Evolutionary conservation across 164 flowering plant genomes (phyloP), one percentile per base, ranked within the genome.

Genomic region (Echeveria elegans): DNA sequence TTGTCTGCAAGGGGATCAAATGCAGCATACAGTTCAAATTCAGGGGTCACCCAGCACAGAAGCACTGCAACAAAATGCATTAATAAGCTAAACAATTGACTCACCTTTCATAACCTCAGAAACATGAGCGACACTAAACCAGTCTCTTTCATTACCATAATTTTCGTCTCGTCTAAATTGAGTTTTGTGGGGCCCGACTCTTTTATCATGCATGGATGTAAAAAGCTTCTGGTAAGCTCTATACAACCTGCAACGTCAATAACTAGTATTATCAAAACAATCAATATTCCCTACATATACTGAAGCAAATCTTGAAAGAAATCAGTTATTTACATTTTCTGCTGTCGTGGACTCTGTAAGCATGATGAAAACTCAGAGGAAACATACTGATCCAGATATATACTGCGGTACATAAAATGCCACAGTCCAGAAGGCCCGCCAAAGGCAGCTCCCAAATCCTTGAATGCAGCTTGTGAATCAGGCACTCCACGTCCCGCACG

Each of bases 1-100:
- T 92, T 95, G 77, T 95, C 99, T 48, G 99, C 97, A 50, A 92
- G 94, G 36, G 97, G 97, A 84, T 95, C 97, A 79, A 95, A 95
- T 69, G 99, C 97, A 26, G 97, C 97, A 80, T 95, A 95, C 41
- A 95, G 87, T 71, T 95, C 99, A 80, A 92, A 95, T 78, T 95
- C 97, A 56, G 72, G 97, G 36, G 97, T 92, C 24, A 88, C 90
- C 99, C 99, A 95, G 79, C 99, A 92, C 34, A 95, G 88, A 11
- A 92, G 79, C 73, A 90, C 99, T 95, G 97, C 71, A 74, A 82
- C 29, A 70, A 36, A n/a, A 56, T 26, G 7, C 61, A 14, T 28
- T 29, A 28, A 56, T 28, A 56, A 56, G 61, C 32, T n/a, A 3
- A 28, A 28, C 6, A 56, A 28, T 29, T 56, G 32, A 26, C 11